Evolutionary conservation across 225 moss, liverwort and hornwort species (phyloP).

Genomic region (Takakia lepidozioides): DNA sequence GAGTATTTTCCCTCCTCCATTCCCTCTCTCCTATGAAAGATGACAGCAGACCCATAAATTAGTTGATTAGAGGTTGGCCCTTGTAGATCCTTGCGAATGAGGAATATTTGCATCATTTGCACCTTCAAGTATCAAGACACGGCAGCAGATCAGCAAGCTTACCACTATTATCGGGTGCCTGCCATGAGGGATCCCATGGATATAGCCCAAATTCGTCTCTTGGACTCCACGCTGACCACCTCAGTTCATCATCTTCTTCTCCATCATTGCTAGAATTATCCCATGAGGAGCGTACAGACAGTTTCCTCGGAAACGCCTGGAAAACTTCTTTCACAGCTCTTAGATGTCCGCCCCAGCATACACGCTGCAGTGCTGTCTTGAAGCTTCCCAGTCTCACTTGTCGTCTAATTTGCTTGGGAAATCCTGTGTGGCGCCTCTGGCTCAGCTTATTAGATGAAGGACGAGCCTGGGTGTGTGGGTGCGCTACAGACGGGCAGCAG

Average conservation of each 20-base stretch:
- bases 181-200: slow-evolving; percentile 93
- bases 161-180: slow-evolving; percentile 47
- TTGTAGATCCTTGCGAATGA: not conserved
- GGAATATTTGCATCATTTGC: not conserved
- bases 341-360: slow-evolving; percentile 4
- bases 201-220: slow-evolving; percentile 79
- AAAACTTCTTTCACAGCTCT: not conserved
- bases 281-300: slow-evolving; percentile 13
- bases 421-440: not conserved
- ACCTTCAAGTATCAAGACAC: not conserved
- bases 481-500: slow-evolving; percentile 15
- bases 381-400: not conserved
- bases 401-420: too few species aligned
- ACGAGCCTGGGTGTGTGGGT: slow-evolving; percentile 2
- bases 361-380: slow-evolving; percentile 1
- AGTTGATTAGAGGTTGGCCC: not conserved
- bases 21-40: not conserved
- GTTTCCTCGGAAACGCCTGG: not conserved
- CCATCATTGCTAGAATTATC: slow-evolving; percentile 17
- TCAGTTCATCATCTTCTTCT: slow-evolving; percentile 38
- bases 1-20: too few species aligned
- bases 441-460: slow-evolving; percentile 2
- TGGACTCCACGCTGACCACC: slow-evolving; percentile 42
- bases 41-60: not conserved
- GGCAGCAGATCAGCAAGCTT: too few species aligned